Evolutionary conservation across 805 yeast species (phyloP).

Genomic region (Ogataea philodendri): DNA sequence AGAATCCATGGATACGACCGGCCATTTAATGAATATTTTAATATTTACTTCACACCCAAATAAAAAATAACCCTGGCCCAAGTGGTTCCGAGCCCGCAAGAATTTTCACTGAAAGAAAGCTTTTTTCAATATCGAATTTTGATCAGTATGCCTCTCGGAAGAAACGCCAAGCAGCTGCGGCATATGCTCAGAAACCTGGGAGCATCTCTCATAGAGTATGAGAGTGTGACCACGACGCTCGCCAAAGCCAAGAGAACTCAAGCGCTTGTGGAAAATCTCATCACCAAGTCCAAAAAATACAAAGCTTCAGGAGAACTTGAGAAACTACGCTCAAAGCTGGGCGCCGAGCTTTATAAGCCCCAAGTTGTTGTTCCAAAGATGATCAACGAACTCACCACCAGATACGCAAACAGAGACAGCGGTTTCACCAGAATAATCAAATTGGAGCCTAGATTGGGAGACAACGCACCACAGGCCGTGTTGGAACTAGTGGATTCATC

Average conservation of each 20-base stretch:
- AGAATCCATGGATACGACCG: constrained; percentile 52
- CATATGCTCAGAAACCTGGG: constrained; percentile 64
- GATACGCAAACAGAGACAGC: constrained; percentile 63
- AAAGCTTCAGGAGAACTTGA: constrained; percentile 21
- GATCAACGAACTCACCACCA: constrained; percentile 57
- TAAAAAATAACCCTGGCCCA: neutral
- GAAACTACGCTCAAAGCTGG: constrained; percentile 30
- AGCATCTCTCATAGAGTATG: constrained; percentile 66
- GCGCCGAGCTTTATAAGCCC: constrained; percentile 46
- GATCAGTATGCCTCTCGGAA: constrained; percentile 32
- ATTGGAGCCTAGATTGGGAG: constrained; percentile 84
- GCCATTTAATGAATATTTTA: constrained; percentile 27
- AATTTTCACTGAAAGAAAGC: constrained; percentile 1
- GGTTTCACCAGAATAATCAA: constrained; percentile 86
- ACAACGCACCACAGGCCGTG: constrained; percentile 85
- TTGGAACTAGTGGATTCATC: constrained; percentile 74
- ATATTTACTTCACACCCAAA: neutral
- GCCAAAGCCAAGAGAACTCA: constrained; percentile 75
- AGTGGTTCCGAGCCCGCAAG: constrained; percentile 13
- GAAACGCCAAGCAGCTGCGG: constrained; percentile 50
- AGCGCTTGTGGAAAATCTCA: constrained; percentile 58
- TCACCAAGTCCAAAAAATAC: constrained; percentile 52
- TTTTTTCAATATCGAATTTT: constrained; percentile 4
- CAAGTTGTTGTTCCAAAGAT: constrained; percentile 60
- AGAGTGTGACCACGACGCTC: constrained; percentile 67